Base-by-base conservation (phyloP, 805 yeast genomes). In the Schizosaccharomyces cryophilus region DNA sequence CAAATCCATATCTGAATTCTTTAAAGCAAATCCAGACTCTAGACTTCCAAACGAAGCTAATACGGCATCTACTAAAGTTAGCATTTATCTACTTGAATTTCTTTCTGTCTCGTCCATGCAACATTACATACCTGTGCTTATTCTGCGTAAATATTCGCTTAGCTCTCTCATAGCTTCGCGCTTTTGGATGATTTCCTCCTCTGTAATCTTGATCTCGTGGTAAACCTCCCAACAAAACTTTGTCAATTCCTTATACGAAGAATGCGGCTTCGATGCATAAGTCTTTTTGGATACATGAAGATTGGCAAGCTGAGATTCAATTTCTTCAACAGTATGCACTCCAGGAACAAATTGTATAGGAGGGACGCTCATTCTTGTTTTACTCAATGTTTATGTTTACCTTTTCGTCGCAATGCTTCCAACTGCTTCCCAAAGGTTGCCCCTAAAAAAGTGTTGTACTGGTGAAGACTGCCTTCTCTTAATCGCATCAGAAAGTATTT, bases 1-100 rank as follows among this genome's bases (percentile, higher is more conserved):
- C 15, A 42, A n/a, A 24, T 59, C 61, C 26, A 59, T 40, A 30
- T 59, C 61, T n/a, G 54, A 42, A 42, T 59, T 24, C 13, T 40
- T 30, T 5, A 42, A n/a, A 6, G 61, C 51, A 19, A 59, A 42
- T 15, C 61, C 61, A 45, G 26, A n/a, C 19, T 38, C 55, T 17
- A 59, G 11, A 26, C 54, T 42, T 21, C 61, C 61, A 24, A 59
- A 59, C 2, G 54, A 24, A 3, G 29, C 54, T n/a, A 59, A 15
- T n/a, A 21, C 40, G 15, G 60, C 60, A 11, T 35, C 60, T 56
- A 11, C 2, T n/a, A 15, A n/a, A 11, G 26, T 19, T 45, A 45
- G 21, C 24, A 11, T 45, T 45, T 13, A 35, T 11, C 13, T 11
- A 1, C 13, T 35, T 35, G 3, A 35, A 7, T 1, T 13, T 2